These are phyloP conservation scores for Geoglossum cookeanum DNA, from an alignment of 2,329 filamentous ascomycete genomes.

Conservation along the genomic window DNA sequence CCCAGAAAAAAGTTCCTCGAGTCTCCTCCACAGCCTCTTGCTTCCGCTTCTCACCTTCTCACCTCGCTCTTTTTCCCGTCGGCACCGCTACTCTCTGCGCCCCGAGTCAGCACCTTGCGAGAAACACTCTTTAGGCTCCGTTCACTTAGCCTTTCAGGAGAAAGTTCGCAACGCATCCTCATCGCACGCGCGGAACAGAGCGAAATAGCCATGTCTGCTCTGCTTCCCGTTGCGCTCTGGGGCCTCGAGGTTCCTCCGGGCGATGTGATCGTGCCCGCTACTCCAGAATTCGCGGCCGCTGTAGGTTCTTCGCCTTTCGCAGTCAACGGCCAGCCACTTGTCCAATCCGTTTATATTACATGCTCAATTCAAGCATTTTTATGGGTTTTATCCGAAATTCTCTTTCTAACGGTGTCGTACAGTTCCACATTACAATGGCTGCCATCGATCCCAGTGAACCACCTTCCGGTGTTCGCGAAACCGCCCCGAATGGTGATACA, in stretches of 20 bases:
- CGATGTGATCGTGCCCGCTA: slow-evolving; percentile 62
- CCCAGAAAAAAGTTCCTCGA: not conserved
- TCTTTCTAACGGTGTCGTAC: slow-evolving; percentile 11
- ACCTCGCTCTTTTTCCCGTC: not conserved
- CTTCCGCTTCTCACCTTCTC: not conserved
- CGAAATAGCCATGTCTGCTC: slow-evolving; percentile 15
- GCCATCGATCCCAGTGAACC: slow-evolving; percentile 79
- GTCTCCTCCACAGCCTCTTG: not conserved
- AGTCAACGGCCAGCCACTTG: not conserved
- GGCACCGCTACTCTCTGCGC: not conserved
- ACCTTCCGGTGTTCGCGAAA: slow-evolving; percentile 37
- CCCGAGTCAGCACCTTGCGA: not conserved
- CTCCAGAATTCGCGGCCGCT: slow-evolving; percentile 62
- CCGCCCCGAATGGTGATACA: slow-evolving; percentile 38
- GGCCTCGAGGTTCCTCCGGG: slow-evolving; percentile 79
- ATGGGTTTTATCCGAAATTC: not conserved
- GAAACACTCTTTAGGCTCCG: not conserved
- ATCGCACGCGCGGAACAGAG: not conserved
- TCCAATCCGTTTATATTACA: not conserved
- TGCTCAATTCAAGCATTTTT: not conserved
- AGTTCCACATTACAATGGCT: slow-evolving; percentile 98
- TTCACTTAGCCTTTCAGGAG: not conserved
- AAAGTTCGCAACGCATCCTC: not conserved
- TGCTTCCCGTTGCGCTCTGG: slow-evolving; percentile 57
- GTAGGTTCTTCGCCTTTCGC: slow-evolving; percentile 34